phyloP scores from a whole-genome alignment of 257 asterid genomes.

The Linaria vulgaris region DNA sequence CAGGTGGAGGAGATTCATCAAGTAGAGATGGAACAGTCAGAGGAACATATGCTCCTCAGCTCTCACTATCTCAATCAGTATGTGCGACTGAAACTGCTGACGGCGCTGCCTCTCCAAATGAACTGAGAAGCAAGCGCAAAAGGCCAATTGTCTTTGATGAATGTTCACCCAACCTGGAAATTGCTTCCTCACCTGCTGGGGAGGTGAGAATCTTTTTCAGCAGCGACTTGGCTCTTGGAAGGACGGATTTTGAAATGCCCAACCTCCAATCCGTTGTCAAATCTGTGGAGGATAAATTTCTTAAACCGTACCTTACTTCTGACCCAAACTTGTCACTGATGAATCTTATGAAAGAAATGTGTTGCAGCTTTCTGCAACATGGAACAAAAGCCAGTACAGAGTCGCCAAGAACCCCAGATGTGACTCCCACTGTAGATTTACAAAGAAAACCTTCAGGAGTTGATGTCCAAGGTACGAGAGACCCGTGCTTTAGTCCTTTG shows the following conservation, averaged over 20 bases:
- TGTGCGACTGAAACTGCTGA: conserved; percentile 26
- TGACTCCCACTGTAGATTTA: conserved; percentile 16
- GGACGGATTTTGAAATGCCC: conserved; percentile 43
- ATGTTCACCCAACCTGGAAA: conserved; percentile 36
- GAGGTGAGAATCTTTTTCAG: conserved; percentile 57
- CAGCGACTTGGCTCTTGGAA: conserved; percentile 38
- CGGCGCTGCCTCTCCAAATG: conserved; percentile 24
- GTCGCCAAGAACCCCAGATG: conserved; percentile 25
- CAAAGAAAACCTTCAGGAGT: conserved; percentile 18
- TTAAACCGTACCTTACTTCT: conserved; percentile 38
- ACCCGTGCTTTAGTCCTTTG: conserved; percentile 23
- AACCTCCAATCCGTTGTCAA: conserved; percentile 46
- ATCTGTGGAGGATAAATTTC: conserved; percentile 50
- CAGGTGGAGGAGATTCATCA: conserved; percentile 34
- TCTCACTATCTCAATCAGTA: conserved; percentile 25
- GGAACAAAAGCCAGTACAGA: conserved; percentile 40
- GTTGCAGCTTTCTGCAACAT: conserved; percentile 44
- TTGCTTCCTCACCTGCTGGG: conserved; percentile 60
- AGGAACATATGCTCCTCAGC: conserved; percentile 29
- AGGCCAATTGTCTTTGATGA: conserved; percentile 29
- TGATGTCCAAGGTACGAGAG: conserved; percentile 15
- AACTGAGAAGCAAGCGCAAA: conserved; percentile 29
- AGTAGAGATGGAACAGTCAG: conserved; percentile 24
- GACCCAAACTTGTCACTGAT: conserved; percentile 46
- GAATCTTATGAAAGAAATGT: conserved; percentile 59